Conservation (phyloP, 257 asterid species). For the Solanum commersonii region DNA sequence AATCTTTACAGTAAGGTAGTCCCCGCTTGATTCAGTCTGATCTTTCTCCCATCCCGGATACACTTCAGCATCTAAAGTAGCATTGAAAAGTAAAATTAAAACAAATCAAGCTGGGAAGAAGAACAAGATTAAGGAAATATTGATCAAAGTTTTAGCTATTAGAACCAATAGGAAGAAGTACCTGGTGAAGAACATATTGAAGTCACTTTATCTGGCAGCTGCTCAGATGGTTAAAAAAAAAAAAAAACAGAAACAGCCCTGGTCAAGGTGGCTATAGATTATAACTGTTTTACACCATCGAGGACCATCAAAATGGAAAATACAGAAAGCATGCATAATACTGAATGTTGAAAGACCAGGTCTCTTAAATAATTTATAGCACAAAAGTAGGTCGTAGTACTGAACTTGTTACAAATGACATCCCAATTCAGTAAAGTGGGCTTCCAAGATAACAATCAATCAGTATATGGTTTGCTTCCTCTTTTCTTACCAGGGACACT, state of each 20-base stretch:
- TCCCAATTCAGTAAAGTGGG: not conserved
- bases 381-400: not conserved
- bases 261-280: not conserved
- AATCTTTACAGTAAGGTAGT: constrained; percentile 8
- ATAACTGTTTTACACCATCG: not conserved
- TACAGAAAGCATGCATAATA: not conserved
- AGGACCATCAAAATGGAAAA: not conserved
- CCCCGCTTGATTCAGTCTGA: constrained; percentile 23
- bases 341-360: not conserved
- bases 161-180: constrained; percentile 11
- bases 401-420: not conserved
- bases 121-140: constrained; percentile 1
- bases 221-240: constrained; percentile 9
- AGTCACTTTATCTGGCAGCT: constrained; percentile 18
- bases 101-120: not conserved
- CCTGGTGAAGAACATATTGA: constrained; percentile 27
- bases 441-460: not conserved
- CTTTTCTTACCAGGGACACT: not conserved
- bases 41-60: constrained; percentile 14
- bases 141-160: not conserved
- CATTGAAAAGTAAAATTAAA: not conserved
- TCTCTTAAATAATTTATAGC: not conserved
- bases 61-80: constrained; percentile 37
- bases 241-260: not conserved
- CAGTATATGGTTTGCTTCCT: not conserved